A percentile compares a stretch with the other conserved stretches of the same genome.
Evolutionary conservation across 495 filamentous ascomycete species (phyloP).

Genomic region (Acidomyces sp.): DNA sequence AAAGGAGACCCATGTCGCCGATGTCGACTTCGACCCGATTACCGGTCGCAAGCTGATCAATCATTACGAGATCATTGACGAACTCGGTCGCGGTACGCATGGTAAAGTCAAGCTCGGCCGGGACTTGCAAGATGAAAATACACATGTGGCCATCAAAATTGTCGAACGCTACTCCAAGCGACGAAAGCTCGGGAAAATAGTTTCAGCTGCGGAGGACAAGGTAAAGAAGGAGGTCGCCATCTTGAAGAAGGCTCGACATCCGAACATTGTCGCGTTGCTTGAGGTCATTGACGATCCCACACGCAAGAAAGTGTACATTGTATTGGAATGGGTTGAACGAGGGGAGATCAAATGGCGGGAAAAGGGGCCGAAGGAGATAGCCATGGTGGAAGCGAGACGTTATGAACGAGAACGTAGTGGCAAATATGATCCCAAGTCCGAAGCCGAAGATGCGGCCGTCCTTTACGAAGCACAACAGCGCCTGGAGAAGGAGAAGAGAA

Average conservation of each 20-base stretch:
- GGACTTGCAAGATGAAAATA: constrained; percentile 38
- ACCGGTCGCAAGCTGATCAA: constrained; percentile 95
- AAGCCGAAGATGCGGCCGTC: constrained; percentile 48
- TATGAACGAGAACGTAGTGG: constrained; percentile 58
- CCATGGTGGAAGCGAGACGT: constrained; percentile 65
- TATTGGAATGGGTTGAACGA: constrained; percentile 83
- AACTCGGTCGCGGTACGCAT: constrained; percentile 88
- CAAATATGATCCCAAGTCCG: constrained; percentile 20
- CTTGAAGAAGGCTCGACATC: constrained; percentile 91
- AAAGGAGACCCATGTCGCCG: constrained; percentile 63
- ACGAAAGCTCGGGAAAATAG: constrained; percentile 67
- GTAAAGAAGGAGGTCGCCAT: constrained; percentile 96
- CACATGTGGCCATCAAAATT: constrained; percentile 83
- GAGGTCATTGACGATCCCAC: constrained; percentile 97
- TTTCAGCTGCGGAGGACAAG: constrained; percentile 65
- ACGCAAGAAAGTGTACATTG: constrained; percentile 93
- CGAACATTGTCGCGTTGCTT: constrained; percentile 83
- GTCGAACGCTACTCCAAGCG: constrained; percentile 90
- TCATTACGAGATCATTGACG: constrained; percentile 89
- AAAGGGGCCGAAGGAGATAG: constrained; percentile 65
- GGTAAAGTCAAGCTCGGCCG: constrained; percentile 44
- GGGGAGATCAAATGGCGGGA: constrained; percentile 91
- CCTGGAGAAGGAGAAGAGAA: constrained; percentile 20
- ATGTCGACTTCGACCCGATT: constrained; percentile 71
- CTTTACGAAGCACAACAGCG: constrained; percentile 22